phyloP scores from a whole-genome alignment of 495 filamentous ascomycete genomes.

The Daldinia grandis region DNA sequence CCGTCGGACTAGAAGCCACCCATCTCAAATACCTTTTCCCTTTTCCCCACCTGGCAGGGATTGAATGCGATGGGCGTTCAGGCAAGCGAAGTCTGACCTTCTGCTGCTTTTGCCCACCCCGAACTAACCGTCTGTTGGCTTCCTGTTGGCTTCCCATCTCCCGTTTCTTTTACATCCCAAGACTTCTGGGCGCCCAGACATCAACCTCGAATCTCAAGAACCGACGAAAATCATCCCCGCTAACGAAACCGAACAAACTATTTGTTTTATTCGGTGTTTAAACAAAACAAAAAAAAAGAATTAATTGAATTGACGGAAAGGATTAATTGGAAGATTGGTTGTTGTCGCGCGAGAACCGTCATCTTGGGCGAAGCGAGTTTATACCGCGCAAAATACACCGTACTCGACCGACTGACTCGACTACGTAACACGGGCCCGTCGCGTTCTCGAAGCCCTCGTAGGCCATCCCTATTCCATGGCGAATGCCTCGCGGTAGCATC shows the following conservation, averaged over 20 bases:
- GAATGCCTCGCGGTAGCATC: constrained; percentile 42
- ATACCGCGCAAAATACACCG: constrained; percentile 26
- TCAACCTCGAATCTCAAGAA: constrained; percentile 32
- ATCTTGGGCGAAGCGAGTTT: constrained; percentile 10
- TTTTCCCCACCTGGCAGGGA: constrained; percentile 34
- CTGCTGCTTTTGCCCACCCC: constrained; percentile 21
- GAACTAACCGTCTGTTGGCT: constrained; percentile 31
- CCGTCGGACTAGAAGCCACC: constrained; percentile 8
- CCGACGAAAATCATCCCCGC: constrained; percentile 21
- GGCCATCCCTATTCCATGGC: constrained; percentile 45
- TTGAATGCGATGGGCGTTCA: neutral
- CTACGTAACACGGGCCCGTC: constrained; percentile 23
- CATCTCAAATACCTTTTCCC: constrained; percentile 14
- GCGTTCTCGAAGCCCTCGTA: constrained; percentile 33
- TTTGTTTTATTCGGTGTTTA: neutral
- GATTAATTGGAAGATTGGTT: constrained; percentile 13
- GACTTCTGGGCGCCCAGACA: constrained; percentile 47
- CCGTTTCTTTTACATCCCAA: constrained; percentile 39
- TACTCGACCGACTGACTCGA: constrained; percentile 25
- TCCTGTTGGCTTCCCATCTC: constrained; percentile 38
- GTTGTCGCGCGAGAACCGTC: constrained; percentile 11
- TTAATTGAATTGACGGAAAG: constrained; percentile 12
- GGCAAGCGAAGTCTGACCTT: constrained; percentile 18
- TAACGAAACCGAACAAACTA: neutral
- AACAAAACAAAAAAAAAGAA: neutral